Base-by-base conservation (phyloP, 345 rosid species). In the Gynandropsis gynandra region DNA sequence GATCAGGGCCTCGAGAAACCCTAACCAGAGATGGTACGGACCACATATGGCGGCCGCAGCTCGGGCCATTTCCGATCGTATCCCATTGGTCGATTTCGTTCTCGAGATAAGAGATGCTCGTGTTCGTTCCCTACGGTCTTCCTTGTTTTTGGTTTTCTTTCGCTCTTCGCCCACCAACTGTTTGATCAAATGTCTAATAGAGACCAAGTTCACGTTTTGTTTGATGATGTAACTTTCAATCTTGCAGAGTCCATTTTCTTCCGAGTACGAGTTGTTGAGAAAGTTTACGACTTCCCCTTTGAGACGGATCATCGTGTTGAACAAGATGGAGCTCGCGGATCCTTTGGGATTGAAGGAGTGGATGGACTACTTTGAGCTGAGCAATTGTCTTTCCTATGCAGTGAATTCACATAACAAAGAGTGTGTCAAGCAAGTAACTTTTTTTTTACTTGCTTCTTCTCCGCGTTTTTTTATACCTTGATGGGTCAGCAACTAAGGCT, bases 41-140 rank as follows among this genome's bases (percentile, higher is more conserved):
- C 79, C 78, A 54, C 85, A 79, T 77, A 89, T 85, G 97, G 80
- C 83, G 7, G 80, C 95, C 13, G 79, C 93, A 3, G 69, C 83
- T 47, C 62, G 68, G 1, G 95, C 87, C 39, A 70, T 89, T 1
- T 63, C 71, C 1, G 69, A 85, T 27, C 80, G 97, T 17, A 51
- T 84, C 34, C 80, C 84, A 0, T 35, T 80, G 4, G 88, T 70
- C 17, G 95, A 88, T 69, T 56, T 76, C 39, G 33, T 89, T 31
- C 50, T 76, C 13, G 85, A 89, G 55, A 79, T 85, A 55, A 73
- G 95, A 71, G 97, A 85, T 38, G 95, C 97, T 8, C 68, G 87
- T 69, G 95, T 85, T 56, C 4, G 66, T 54, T 14, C 19, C 36
- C 18, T 14, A 3, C 29, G 40, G 1, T 19, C 0, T 27, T 17